A percentile compares a stretch with the other conserved stretches of the same genome.
Evolutionary conservation across 805 yeast species (phyloP).

Genomic region (Clavispora carvajalis): DNA sequence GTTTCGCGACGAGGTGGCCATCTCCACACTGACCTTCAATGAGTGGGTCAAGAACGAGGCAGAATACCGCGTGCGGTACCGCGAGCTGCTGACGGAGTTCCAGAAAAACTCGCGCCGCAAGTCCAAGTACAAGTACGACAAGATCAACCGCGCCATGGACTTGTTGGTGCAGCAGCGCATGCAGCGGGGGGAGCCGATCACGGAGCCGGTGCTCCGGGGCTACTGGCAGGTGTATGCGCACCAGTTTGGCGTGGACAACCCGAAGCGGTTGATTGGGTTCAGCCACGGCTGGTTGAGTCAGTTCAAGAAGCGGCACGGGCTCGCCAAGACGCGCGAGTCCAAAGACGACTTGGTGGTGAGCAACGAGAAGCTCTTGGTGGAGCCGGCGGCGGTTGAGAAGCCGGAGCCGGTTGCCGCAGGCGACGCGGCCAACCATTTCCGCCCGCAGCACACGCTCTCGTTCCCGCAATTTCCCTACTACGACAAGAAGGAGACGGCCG

Average conservation of each 20-base stretch:
- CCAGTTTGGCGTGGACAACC: slow-evolving; percentile 54
- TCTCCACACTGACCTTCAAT: slow-evolving; percentile 55
- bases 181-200: slow-evolving; percentile 41
- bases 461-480: slow-evolving; percentile 8
- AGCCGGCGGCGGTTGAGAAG: slow-evolving; percentile 1
- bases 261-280: slow-evolving; percentile 49
- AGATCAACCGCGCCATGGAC: slow-evolving; percentile 58
- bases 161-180: slow-evolving; percentile 42
- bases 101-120: slow-evolving; percentile 38
- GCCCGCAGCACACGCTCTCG: slow-evolving; percentile 7
- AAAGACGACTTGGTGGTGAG: not conserved
- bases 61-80: slow-evolving; percentile 43
- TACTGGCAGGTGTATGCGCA: slow-evolving; percentile 54
- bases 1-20: slow-evolving; percentile 45
- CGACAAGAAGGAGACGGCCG: not conserved
- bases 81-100: slow-evolving; percentile 26
- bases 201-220: slow-evolving; percentile 51
- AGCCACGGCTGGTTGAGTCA: slow-evolving; percentile 63
- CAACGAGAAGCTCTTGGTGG: slow-evolving; percentile 1
- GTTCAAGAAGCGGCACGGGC: slow-evolving; percentile 54
- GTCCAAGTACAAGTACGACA: slow-evolving; percentile 49
- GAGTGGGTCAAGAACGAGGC: slow-evolving; percentile 57
- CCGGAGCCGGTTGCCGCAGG: not conserved
- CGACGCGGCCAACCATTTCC: slow-evolving; percentile 1
- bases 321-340: slow-evolving; percentile 16